These are phyloP conservation scores for Phytophthora meadii DNA, from an alignment of 352 stramenopile genomes.

Conservation along the genomic window DNA sequence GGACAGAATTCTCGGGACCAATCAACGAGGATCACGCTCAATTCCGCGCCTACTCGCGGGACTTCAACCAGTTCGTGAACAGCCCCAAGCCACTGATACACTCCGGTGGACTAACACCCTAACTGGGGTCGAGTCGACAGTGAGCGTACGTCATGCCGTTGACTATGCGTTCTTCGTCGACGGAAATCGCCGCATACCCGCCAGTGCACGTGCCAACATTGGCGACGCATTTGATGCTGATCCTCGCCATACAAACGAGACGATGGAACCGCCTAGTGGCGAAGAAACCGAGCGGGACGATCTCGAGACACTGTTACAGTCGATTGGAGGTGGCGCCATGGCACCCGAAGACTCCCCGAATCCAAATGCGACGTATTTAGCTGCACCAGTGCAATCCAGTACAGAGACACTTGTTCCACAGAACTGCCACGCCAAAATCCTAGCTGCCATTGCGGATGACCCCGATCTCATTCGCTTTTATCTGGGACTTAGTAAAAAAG, in stretches of 20 bases:
- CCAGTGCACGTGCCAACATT: neutral
- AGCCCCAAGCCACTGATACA: constrained; percentile 2
- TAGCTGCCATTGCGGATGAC: neutral
- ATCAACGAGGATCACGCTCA: constrained; percentile 1
- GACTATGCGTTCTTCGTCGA: constrained; percentile 12
- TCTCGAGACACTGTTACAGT: neutral
- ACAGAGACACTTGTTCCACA: neutral
- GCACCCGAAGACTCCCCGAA: neutral
- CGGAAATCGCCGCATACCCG: neutral
- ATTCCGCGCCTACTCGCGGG: neutral
- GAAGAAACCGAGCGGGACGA: neutral
- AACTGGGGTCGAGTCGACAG: neutral
- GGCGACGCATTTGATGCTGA: no score
- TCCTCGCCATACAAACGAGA: no score
- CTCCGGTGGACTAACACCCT: constrained; percentile 4
- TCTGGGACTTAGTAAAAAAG: neutral
- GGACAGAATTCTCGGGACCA: constrained; percentile 2
- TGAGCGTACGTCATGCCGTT: constrained; percentile 10
- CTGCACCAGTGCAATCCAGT: neutral
- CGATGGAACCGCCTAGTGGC: no score
- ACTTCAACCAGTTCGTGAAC: neutral
- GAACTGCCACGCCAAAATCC: neutral
- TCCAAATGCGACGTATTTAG: neutral
- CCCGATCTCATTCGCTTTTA: neutral
- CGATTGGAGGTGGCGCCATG: neutral